Evolutionary conservation across 805 yeast species (phyloP).

Genomic region (Cyberlindnera mycetangii): DNA sequence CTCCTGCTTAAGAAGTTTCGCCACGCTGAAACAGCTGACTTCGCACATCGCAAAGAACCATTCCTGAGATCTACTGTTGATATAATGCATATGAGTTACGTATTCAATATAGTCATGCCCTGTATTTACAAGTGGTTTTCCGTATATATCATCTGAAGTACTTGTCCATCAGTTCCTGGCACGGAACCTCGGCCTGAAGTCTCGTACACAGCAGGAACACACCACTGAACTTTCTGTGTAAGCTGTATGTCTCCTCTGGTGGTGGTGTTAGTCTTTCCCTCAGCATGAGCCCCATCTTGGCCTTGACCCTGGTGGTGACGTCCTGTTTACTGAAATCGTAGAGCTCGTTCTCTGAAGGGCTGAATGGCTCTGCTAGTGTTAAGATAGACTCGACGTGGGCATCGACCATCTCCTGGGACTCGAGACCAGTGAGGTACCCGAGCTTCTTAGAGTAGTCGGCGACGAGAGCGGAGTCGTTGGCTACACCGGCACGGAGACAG

Average conservation of each 20-base stretch:
- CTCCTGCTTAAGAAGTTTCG: slow-evolving; percentile 51
- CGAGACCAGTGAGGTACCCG: slow-evolving; percentile 91
- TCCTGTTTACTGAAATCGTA: slow-evolving; percentile 84
- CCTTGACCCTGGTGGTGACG: slow-evolving; percentile 89
- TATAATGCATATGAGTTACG: not conserved
- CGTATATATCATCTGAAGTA: slow-evolving; percentile 39
- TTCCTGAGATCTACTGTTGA: no score
- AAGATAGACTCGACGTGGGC: slow-evolving; percentile 92
- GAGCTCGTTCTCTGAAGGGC: slow-evolving; percentile 36
- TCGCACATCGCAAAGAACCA: slow-evolving; percentile 36
- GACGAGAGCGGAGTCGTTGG: slow-evolving; percentile 60
- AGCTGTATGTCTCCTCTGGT: slow-evolving; percentile 96
- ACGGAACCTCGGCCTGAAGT: slow-evolving; percentile 77
- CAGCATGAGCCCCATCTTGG: slow-evolving; percentile 84
- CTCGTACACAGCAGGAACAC: slow-evolving; percentile 88
- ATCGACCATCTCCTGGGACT: slow-evolving; percentile 78
- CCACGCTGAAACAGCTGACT: slow-evolving; percentile 38
- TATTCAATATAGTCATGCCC: not conserved
- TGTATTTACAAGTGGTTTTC: slow-evolving; percentile 2
- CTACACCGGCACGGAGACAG: slow-evolving; percentile 72
- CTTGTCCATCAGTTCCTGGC: slow-evolving; percentile 71
- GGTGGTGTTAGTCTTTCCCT: slow-evolving; percentile 93
- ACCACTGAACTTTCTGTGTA: slow-evolving; percentile 93
- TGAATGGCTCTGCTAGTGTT: slow-evolving; percentile 91
- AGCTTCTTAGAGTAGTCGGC: slow-evolving; percentile 63